A percentile compares a stretch with the other conserved stretches of the same genome.
These are phyloP conservation scores for Ogataea populi-albae DNA, from an alignment of 805 yeast species.

Conservation along the genomic window DNA sequence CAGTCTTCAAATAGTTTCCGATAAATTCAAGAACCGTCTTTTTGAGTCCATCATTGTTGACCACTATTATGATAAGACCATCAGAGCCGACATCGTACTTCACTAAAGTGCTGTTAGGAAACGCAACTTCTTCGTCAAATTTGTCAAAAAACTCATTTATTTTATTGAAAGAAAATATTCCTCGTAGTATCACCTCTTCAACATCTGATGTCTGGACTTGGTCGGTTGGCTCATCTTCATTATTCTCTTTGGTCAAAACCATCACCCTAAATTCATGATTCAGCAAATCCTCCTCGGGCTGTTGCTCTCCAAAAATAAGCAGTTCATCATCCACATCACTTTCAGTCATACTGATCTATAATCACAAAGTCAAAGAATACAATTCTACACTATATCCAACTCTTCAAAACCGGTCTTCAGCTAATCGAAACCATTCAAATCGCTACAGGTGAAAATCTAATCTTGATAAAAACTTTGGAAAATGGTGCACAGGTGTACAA, in stretches of 20 bases:
- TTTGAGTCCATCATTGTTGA: constrained; percentile 39
- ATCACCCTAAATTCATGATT: constrained; percentile 48
- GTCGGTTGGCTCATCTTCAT: constrained; percentile 27
- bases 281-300: constrained; percentile 34
- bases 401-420: too few species aligned
- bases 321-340: constrained; percentile 6
- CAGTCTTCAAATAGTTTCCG: constrained; percentile 28
- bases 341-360: too few species aligned
- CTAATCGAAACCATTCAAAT: too few species aligned
- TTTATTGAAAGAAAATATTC: constrained; percentile 44
- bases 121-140: constrained; percentile 50
- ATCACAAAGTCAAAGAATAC: too few species aligned
- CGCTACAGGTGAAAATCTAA: too few species aligned
- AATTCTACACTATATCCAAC: too few species aligned
- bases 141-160: constrained; percentile 51
- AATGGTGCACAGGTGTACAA: too few species aligned
- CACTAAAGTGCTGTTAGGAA: constrained; percentile 52
- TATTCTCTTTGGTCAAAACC: constrained; percentile 33
- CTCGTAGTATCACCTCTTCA: constrained; percentile 47
- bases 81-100: constrained; percentile 62
- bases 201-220: constrained; percentile 34
- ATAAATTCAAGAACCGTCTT: constrained; percentile 41
- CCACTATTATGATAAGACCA: constrained; percentile 56
- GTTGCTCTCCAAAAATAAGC: constrained; percentile 12
- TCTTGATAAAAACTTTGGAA: too few species aligned